These are phyloP conservation scores for Russula emetica DNA, from an alignment of 768 basidiomycete species.

Conservation along the genomic window DNA sequence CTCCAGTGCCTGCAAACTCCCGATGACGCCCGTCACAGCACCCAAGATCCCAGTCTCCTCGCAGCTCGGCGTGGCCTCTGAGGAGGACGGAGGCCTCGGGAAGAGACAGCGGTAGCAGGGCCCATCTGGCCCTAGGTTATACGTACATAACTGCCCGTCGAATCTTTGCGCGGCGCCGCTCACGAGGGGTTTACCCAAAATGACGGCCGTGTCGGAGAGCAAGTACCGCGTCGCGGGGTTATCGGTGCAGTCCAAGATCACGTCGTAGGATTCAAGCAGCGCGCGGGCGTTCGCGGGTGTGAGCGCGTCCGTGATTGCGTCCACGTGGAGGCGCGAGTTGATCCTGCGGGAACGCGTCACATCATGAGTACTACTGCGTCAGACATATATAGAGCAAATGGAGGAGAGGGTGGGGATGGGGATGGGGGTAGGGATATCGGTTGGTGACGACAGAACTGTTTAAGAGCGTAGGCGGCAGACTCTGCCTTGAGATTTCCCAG, in stretches of 20 bases:
- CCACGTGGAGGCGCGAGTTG: constrained; percentile 64
- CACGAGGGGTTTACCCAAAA: constrained; percentile 74
- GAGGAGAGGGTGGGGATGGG: not conserved
- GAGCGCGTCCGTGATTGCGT: constrained; percentile 52
- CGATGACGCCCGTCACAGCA: constrained; percentile 83
- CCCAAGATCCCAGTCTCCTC: constrained; percentile 89
- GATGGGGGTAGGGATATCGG: too few relatives aligned
- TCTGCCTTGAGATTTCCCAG: constrained; percentile 77
- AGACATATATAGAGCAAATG: not conserved
- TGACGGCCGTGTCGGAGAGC: constrained; percentile 79
- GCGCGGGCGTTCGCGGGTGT: constrained; percentile 58
- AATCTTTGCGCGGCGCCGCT: constrained; percentile 88
- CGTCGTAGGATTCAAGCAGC: constrained; percentile 58
- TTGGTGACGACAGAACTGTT: constrained; percentile 43
- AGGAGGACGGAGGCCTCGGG: constrained; percentile 59
- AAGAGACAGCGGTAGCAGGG: constrained; percentile 96
- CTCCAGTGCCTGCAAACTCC: constrained; percentile 85
- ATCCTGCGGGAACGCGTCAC: constrained; percentile 44
- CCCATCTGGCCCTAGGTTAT: constrained; percentile 62
- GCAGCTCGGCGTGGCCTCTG: constrained; percentile 65
- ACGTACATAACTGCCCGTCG: constrained; percentile 76
- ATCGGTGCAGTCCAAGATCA: constrained; percentile 93
- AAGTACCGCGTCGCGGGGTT: constrained; percentile 90
- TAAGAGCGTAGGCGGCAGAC: constrained; percentile 70
- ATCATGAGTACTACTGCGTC: not conserved